phyloP scores from a whole-genome alignment of 2,329 filamentous ascomycete genomes.

The Curvularia verruculosa region DNA sequence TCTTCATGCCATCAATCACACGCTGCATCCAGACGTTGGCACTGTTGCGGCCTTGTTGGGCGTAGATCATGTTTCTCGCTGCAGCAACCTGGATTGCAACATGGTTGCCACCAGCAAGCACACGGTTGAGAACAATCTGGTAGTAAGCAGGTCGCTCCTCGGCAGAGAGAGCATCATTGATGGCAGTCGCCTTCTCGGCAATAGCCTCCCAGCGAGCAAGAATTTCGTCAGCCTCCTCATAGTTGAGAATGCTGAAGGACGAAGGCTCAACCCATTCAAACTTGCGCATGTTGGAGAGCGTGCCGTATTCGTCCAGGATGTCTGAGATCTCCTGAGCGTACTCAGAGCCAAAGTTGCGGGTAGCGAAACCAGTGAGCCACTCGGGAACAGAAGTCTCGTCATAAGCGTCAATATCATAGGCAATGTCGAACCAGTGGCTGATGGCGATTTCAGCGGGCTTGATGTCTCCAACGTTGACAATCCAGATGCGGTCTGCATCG shows the following conservation, averaged over 20 bases:
- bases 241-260: slow-evolving; percentile 67
- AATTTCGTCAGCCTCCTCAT: slow-evolving; percentile 66
- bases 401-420: slow-evolving; percentile 67
- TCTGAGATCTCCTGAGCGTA: slow-evolving; percentile 57
- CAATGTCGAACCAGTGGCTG: slow-evolving; percentile 70
- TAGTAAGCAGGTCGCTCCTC: slow-evolving; percentile 65
- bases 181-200: slow-evolving; percentile 59
- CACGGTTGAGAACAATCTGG: slow-evolving; percentile 66
- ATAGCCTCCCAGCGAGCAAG: slow-evolving; percentile 63
- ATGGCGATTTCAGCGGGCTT: slow-evolving; percentile 71
- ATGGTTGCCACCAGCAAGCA: slow-evolving; percentile 63
- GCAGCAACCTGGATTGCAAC: slow-evolving; percentile 55
- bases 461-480: slow-evolving; percentile 71
- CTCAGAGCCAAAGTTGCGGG: slow-evolving; percentile 62
- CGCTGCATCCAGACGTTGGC: slow-evolving; percentile 47
- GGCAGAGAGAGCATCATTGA: slow-evolving; percentile 62
- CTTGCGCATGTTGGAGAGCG: slow-evolving; percentile 64
- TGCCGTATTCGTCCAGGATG: slow-evolving; percentile 62
- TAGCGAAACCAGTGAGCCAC: slow-evolving; percentile 64
- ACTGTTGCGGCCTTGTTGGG: slow-evolving; percentile 47
- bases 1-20: slow-evolving; percentile 47
- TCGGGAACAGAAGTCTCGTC: slow-evolving; percentile 60
- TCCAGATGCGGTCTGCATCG: slow-evolving; percentile 66
- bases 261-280: slow-evolving; percentile 66
- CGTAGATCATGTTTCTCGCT: slow-evolving; percentile 47